phyloP scores from a whole-genome alignment of 2,329 filamentous ascomycete species.

The Allantophomopsis lycopodina region DNA sequence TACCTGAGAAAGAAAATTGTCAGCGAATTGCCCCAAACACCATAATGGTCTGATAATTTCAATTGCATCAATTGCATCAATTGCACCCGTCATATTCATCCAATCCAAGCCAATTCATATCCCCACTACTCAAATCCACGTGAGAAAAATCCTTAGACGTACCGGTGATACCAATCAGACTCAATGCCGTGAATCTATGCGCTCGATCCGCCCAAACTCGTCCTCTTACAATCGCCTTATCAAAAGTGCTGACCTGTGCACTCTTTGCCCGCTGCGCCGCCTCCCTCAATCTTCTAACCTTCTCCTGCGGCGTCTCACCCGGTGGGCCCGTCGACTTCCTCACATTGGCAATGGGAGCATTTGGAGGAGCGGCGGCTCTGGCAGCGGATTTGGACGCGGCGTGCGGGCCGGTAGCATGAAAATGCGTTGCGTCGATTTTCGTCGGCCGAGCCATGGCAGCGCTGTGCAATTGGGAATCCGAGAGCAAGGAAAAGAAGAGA shows the following conservation, averaged over 20 bases:
- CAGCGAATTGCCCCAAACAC: neutral
- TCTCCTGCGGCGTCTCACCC: slow-evolving; percentile 21
- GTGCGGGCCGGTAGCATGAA: slow-evolving; percentile 57
- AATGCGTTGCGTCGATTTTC: slow-evolving; percentile 57
- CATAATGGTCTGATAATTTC: neutral
- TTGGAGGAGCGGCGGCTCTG: slow-evolving; percentile 16
- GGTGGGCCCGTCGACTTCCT: slow-evolving; percentile 8
- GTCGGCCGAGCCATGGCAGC: neutral
- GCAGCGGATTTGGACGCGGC: slow-evolving; percentile 46
- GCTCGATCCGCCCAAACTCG: slow-evolving; percentile 21
- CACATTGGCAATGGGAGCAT: slow-evolving; percentile 3
- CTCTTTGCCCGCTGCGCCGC: slow-evolving; percentile 18
- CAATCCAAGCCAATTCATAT: too few relatives aligned
- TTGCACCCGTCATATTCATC: neutral
- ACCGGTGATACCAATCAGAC: slow-evolving; percentile 20
- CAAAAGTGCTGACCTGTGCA: slow-evolving; percentile 16
- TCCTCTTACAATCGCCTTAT: slow-evolving; percentile 16
- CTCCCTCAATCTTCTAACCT: slow-evolving; percentile 18
- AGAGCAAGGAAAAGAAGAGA: too few relatives aligned
- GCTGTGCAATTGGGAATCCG: neutral
- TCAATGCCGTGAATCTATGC: slow-evolving; percentile 19
- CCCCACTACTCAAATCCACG: too few relatives aligned
- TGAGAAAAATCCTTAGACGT: slow-evolving; percentile 3
- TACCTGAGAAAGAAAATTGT: slow-evolving; percentile 23
- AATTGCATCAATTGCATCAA: neutral